Conservation (phyloP, 164 flowering plant species). For the Vitis labrusca region DNA sequence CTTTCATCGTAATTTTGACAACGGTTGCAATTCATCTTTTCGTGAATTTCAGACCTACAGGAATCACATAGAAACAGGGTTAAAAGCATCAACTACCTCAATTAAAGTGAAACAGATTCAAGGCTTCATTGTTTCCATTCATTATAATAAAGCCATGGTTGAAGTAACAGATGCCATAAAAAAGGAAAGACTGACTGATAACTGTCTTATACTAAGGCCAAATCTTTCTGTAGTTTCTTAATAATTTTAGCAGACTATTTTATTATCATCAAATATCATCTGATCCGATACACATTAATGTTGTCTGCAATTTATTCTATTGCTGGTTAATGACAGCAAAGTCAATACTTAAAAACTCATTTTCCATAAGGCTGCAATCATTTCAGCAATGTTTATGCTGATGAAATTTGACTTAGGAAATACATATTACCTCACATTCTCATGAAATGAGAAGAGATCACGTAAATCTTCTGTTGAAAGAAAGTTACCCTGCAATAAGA, state of each 20-base stretch:
- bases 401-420: background rate
- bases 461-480: conserved; percentile 90
- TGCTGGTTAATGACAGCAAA: too few relatives aligned
- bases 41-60: conserved; percentile 91
- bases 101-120: background rate
- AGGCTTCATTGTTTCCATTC: too few relatives aligned
- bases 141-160: too few relatives aligned
- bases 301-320: too few relatives aligned
- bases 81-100: background rate
- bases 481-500: conserved; percentile 64
- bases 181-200: too few relatives aligned
- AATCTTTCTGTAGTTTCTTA: too few relatives aligned
- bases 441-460: conserved; percentile 83
- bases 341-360: background rate
- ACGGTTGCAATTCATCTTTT: conserved; percentile 82
- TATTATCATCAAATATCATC: too few relatives aligned
- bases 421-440: conserved; percentile 53
- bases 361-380: background rate
- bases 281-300: too few relatives aligned
- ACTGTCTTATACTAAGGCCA: too few relatives aligned
- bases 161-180: too few relatives aligned
- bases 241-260: too few relatives aligned
- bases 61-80: background rate
- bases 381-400: background rate
- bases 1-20: conserved; percentile 41